Conservation (phyloP, 2,329 filamentous ascomycete species). For the Blastomyces gilchristii region DNA sequence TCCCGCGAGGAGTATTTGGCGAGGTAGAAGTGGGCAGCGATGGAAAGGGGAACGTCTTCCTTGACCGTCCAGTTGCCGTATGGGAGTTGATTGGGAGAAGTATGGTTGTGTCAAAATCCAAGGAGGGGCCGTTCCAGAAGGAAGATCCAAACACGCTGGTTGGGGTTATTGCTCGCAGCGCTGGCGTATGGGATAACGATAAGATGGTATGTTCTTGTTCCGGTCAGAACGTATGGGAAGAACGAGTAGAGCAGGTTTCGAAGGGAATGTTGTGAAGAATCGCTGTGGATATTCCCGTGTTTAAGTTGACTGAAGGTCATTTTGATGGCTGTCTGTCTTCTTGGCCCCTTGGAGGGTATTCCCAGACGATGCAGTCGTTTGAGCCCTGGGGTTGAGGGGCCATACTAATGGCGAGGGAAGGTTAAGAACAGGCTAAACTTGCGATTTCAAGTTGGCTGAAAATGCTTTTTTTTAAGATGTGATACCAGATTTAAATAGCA, state of each 20-base stretch:
- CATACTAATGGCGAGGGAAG: background rate
- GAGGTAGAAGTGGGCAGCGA: conserved; percentile 62
- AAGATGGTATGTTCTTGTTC: conserved; percentile 98
- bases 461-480: background rate
- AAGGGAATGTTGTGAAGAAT: conserved; percentile 72
- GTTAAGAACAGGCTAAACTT: conserved; percentile 1
- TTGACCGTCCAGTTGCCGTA: conserved; percentile 73
- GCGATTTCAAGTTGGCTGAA: background rate
- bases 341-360: background rate
- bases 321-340: background rate
- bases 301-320: background rate
- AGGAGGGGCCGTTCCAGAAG: conserved; percentile 48
- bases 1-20: conserved; percentile 57
- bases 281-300: background rate
- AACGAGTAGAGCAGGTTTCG: conserved; percentile 76
- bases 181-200: conserved; percentile 97
- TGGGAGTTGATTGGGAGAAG: conserved; percentile 96
- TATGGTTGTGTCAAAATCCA: conserved; percentile 69
- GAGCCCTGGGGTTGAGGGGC: background rate
- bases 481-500: conserved; percentile 2
- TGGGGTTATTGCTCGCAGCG: conserved; percentile 87
- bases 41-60: conserved; percentile 67
- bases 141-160: conserved; percentile 81
- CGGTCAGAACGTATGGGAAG: conserved; percentile 96
- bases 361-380: background rate